Evolutionary conservation across 2,329 filamentous ascomycete species (phyloP).

Genomic region (Madurella mycetomatis): DNA sequence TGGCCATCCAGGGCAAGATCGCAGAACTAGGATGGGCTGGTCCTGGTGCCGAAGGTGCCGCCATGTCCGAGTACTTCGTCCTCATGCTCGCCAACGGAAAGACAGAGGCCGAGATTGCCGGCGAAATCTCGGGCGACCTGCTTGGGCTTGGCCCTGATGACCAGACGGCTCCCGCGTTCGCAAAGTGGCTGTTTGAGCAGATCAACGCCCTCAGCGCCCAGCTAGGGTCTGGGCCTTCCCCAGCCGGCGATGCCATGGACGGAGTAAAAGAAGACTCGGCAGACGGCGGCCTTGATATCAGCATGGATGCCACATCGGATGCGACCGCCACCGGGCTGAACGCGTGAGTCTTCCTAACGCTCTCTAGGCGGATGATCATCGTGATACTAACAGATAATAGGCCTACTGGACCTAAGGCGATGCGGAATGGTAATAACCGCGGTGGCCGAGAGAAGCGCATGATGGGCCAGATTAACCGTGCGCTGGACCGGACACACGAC

Average conservation of each 20-base stretch:
- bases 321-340: conserved; percentile 44
- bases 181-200: conserved; percentile 89
- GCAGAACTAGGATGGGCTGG: conserved; percentile 90
- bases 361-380: not conserved
- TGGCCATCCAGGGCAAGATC: conserved; percentile 82
- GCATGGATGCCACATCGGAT: conserved; percentile 54
- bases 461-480: conserved; percentile 78
- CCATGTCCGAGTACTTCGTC: conserved; percentile 92
- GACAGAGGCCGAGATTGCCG: conserved; percentile 81
- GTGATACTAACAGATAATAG: conserved; percentile 51
- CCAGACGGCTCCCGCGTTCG: conserved; percentile 74
- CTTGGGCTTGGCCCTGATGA: conserved; percentile 79
- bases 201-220: conserved; percentile 64
- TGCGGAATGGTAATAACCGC: conserved; percentile 66
- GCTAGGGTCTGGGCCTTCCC: conserved; percentile 47
- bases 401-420: conserved; percentile 90
- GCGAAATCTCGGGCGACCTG: conserved; percentile 83
- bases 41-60: conserved; percentile 70
- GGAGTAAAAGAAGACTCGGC: conserved; percentile 34
- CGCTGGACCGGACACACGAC: conserved; percentile 73
- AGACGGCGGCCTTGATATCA: conserved; percentile 54
- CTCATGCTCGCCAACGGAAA: conserved; percentile 97
- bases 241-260: conserved; percentile 29
- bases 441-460: conserved; percentile 72
- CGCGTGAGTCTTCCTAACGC: conserved; percentile 46